These are phyloP conservation scores for Lepidium africanum DNA, from an alignment of 345 rosid genomes.

Conservation along the genomic window DNA sequence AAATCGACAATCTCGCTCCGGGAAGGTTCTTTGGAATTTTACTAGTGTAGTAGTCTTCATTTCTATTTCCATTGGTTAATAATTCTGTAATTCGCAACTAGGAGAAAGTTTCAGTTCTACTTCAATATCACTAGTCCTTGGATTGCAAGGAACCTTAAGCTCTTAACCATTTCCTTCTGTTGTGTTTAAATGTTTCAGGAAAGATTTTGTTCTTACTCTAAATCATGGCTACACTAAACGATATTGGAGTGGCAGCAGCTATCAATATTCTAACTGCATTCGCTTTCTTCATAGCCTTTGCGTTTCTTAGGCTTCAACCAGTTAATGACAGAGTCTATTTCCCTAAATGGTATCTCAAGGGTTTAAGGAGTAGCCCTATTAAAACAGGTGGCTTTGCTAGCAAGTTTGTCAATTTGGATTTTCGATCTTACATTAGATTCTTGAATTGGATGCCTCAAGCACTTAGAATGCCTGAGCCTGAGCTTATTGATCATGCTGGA, in stretches of 20 bases:
- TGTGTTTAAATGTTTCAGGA: background rate
- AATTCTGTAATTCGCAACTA: background rate
- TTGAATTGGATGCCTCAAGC: conserved; percentile 95
- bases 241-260: conserved; percentile 75
- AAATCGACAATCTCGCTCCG: too few species aligned
- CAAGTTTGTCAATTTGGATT: conserved; percentile 74
- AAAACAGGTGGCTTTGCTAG: conserved; percentile 46
- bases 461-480: conserved; percentile 86
- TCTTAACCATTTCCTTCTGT: background rate
- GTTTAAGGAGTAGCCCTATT: conserved; percentile 61
- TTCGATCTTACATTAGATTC: conserved; percentile 59
- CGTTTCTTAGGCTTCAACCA: conserved; percentile 78
- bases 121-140: background rate
- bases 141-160: conserved; percentile 6
- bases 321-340: conserved; percentile 88
- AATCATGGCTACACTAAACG: conserved; percentile 70
- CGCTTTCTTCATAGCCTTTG: conserved; percentile 70
- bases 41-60: too few species aligned
- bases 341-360: conserved; percentile 90
- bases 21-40: too few species aligned
- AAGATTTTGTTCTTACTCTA: background rate
- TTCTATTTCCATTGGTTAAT: too few species aligned
- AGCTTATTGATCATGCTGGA: conserved; percentile 83
- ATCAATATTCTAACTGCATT: conserved; percentile 75
- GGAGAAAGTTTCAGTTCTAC: background rate